Conservation (phyloP, 2,329 filamentous ascomycete species). For the Pyrenophora graminea region DNA sequence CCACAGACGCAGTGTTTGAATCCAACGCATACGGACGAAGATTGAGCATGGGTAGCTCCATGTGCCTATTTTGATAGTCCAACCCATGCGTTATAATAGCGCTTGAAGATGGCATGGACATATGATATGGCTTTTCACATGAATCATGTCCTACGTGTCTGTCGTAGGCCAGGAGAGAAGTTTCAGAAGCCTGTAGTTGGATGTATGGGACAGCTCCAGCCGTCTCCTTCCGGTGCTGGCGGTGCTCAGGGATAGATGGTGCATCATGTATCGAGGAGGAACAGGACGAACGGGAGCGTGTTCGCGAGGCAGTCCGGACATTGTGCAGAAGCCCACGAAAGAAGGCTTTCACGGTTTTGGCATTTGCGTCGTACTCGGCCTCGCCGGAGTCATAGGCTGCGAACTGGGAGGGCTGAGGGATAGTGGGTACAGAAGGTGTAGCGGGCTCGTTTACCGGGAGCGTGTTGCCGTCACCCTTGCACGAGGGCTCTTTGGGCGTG, state of each 20-base stretch:
- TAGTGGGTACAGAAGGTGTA: constrained; percentile 13
- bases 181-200: constrained; percentile 2
- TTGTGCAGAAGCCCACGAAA: constrained; percentile 30
- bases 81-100: background rate
- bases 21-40: constrained; percentile 4
- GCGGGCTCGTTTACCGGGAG: constrained; percentile 9
- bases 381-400: constrained; percentile 9
- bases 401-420: constrained; percentile 7
- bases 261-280: constrained; percentile 19
- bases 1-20: constrained; percentile 3
- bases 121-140: background rate
- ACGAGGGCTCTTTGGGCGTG: constrained; percentile 1
- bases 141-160: background rate
- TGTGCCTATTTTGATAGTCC: constrained; percentile 20
- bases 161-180: background rate
- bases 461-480: constrained; percentile 7
- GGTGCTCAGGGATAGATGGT: constrained; percentile 8
- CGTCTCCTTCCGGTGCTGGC: constrained; percentile 8
- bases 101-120: constrained; percentile 4
- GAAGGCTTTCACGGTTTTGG: constrained; percentile 23
- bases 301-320: constrained; percentile 28
- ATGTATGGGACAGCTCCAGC: constrained; percentile 4
- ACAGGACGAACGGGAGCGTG: constrained; percentile 24
- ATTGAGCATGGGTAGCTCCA: constrained; percentile 5
- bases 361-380: constrained; percentile 7